These are phyloP conservation scores for Wickerhamomyces alni DNA, from an alignment of 805 yeast genomes.

Conservation along the genomic window DNA sequence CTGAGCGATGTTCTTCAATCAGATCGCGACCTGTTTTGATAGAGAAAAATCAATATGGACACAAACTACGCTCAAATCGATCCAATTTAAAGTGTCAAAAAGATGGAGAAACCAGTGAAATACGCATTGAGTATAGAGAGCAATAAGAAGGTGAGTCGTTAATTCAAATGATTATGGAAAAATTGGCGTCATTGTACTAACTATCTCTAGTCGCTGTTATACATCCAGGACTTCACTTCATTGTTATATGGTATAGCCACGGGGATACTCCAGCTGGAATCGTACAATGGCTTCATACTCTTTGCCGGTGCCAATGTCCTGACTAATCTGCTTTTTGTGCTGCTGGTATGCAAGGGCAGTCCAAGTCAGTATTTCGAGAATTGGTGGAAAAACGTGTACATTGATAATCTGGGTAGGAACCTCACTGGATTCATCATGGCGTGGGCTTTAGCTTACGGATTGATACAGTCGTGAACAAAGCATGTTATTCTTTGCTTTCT, in stretches of 20 bases:
- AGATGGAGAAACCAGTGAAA: conserved; percentile 1
- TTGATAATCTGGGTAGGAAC: background rate
- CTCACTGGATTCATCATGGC: background rate
- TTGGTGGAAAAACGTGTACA: background rate
- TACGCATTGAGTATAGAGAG: background rate
- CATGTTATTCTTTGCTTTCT: too few relatives aligned
- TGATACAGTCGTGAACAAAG: background rate
- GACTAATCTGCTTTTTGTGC: background rate
- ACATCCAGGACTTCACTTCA: conserved; percentile 1
- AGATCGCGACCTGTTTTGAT: too few relatives aligned
- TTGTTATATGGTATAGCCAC: background rate
- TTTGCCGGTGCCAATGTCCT: background rate
- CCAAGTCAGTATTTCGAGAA: background rate
- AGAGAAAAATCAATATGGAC: too few relatives aligned
- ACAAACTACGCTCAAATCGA: too few relatives aligned
- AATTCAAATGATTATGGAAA: too few relatives aligned
- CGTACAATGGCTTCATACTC: background rate
- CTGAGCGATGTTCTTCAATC: too few relatives aligned
- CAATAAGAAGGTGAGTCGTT: background rate
- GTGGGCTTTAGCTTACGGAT: background rate
- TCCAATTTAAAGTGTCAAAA: too few relatives aligned
- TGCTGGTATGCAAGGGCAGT: background rate
- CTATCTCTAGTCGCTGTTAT: background rate
- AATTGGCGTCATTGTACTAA: background rate
- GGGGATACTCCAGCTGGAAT: background rate